Conservation (phyloP, 2,329 filamentous ascomycete species). For the Aureobasidium mangrovei region DNA sequence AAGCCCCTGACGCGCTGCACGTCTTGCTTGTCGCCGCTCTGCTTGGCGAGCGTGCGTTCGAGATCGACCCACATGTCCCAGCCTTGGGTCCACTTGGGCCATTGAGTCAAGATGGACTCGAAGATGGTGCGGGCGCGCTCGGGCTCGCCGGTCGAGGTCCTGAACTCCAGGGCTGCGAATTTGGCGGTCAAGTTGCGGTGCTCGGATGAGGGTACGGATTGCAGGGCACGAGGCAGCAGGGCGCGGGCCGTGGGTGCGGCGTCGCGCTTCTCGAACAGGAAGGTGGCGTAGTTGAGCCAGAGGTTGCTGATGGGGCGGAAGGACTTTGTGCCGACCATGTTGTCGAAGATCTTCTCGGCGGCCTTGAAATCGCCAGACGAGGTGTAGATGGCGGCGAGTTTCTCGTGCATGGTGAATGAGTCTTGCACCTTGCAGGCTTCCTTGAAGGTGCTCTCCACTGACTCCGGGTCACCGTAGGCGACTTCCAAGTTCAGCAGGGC, state of each 20-base stretch:
- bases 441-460: slow-evolving; percentile 78
- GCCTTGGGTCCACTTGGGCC: slow-evolving; percentile 81
- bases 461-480: slow-evolving; percentile 68
- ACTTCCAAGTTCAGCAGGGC: slow-evolving; percentile 92
- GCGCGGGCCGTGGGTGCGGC: slow-evolving; percentile 66
- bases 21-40: slow-evolving; percentile 37
- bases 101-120: slow-evolving; percentile 73
- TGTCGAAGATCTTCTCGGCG: slow-evolving; percentile 80
- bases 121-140: slow-evolving; percentile 94
- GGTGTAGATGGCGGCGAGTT: slow-evolving; percentile 89
- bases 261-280: slow-evolving; percentile 67
- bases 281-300: slow-evolving; percentile 92
- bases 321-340: slow-evolving; percentile 73
- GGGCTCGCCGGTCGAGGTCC: slow-evolving; percentile 60
- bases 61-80: slow-evolving; percentile 90
- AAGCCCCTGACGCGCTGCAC: slow-evolving; percentile 53
- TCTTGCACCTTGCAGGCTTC: slow-evolving; percentile 92
- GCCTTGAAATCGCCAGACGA: slow-evolving; percentile 78
- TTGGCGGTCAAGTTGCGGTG: slow-evolving; percentile 72
- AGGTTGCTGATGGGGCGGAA: slow-evolving; percentile 70
- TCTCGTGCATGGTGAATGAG: slow-evolving; percentile 77
- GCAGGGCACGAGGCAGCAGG: slow-evolving; percentile 73
- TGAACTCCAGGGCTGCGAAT: slow-evolving; percentile 89
- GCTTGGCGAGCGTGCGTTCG: slow-evolving; percentile 51
- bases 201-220: slow-evolving; percentile 63